phyloP scores from a whole-genome alignment of 108 stramenopile genomes.

The Nannochloropsis oceanica region DNA sequence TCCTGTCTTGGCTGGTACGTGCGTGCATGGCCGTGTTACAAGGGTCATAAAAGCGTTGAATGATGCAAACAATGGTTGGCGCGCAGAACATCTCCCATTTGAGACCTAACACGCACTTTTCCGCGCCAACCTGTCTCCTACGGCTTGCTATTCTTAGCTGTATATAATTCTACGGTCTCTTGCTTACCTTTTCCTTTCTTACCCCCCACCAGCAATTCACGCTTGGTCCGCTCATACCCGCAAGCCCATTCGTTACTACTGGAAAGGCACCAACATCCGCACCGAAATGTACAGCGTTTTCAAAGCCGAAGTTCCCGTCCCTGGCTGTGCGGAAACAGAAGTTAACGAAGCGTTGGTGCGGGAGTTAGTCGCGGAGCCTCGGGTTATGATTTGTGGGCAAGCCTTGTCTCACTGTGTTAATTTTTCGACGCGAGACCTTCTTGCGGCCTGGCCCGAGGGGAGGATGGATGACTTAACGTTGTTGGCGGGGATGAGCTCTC shows the following conservation, averaged over 20 bases:
- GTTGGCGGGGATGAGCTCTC: slow-evolving; percentile 57
- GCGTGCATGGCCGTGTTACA: too few relatives aligned
- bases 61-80: too few relatives aligned
- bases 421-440: slow-evolving; percentile 44
- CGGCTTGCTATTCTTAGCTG: slow-evolving; percentile 6
- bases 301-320: slow-evolving; percentile 64
- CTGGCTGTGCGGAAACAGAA: slow-evolving; percentile 32
- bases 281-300: slow-evolving; percentile 84
- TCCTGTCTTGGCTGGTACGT: neutral
- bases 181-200: too few relatives aligned
- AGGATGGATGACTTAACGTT: slow-evolving; percentile 43
- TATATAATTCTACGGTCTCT: too few relatives aligned
- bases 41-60: too few relatives aligned
- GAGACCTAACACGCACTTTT: too few relatives aligned
- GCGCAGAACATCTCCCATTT: too few relatives aligned
- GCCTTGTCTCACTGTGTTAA: slow-evolving; percentile 89
- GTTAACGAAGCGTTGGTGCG: slow-evolving; percentile 42
- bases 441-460: slow-evolving; percentile 32
- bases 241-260: slow-evolving; percentile 34
- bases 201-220: slow-evolving; percentile 10
- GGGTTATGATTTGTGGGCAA: slow-evolving; percentile 70
- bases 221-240: slow-evolving; percentile 7
- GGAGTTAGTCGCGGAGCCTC: slow-evolving; percentile 34
- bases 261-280: slow-evolving; percentile 64
- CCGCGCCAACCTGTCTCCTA: neutral